These are phyloP conservation scores for Pythium scleroteichum DNA, from an alignment of 352 stramenopile species.

Conservation along the genomic window DNA sequence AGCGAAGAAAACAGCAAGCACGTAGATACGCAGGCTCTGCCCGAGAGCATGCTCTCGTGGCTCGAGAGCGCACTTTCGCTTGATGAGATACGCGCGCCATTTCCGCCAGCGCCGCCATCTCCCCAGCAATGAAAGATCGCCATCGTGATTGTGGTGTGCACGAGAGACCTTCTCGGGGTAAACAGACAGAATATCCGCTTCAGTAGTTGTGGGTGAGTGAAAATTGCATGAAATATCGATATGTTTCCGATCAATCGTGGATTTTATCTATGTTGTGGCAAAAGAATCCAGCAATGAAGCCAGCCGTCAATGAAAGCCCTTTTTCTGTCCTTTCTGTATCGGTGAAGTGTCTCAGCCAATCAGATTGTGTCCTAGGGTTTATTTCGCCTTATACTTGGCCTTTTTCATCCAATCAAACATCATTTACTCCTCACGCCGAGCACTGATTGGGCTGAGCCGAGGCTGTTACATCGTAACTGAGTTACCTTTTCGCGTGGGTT, in stretches of 20 bases:
- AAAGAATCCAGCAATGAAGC: not conserved
- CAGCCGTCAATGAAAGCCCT: conserved; percentile 4
- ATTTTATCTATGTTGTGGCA: not conserved
- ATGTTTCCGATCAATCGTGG: too few species aligned
- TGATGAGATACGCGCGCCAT: conserved; percentile 22
- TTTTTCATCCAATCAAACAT: conserved; percentile 11
- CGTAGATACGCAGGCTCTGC: conserved; percentile 4
- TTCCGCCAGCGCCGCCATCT: not conserved
- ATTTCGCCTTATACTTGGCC: not conserved
- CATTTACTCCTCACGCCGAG: not conserved
- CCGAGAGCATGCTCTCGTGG: conserved; percentile 28
- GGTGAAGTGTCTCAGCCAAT: conserved; percentile 20
- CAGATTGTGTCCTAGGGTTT: conserved; percentile 3
- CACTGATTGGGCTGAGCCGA: conserved; percentile 10
- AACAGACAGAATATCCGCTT: too few species aligned
- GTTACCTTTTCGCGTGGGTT: conserved; percentile 14
- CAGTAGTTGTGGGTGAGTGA: too few species aligned
- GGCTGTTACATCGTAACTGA: conserved; percentile 20
- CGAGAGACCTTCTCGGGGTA: too few species aligned
- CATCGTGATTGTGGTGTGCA: too few species aligned
- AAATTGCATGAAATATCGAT: too few species aligned
- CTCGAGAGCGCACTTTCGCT: conserved; percentile 23
- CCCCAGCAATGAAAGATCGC: too few species aligned
- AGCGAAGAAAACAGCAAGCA: not conserved
- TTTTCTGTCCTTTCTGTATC: conserved; percentile 19